Conservation (phyloP, 2,329 filamentous ascomycete genomes). For the Sporothrix inflata region DNA sequence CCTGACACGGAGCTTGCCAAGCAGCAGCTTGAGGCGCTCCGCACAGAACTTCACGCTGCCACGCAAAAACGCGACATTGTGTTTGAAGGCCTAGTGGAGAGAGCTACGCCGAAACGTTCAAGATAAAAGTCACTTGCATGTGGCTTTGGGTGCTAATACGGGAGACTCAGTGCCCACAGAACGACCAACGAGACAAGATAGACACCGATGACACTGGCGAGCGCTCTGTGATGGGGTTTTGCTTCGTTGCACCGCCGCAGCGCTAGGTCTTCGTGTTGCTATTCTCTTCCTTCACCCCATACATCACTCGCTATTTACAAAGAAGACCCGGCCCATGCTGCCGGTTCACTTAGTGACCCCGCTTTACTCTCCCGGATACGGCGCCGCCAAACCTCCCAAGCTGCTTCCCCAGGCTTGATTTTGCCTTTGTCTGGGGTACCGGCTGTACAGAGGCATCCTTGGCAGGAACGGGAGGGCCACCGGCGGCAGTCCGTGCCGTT, state of each 20-base stretch:
- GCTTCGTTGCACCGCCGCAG: neutral
- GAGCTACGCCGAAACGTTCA: constrained; percentile 53
- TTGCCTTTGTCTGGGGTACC: constrained; percentile 59
- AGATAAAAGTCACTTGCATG: neutral
- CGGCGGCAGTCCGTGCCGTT: constrained; percentile 33
- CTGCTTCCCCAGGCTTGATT: constrained; percentile 66
- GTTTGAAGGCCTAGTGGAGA: constrained; percentile 73
- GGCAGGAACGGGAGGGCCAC: constrained; percentile 10
- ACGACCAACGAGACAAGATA: no score
- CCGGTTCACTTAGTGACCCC: constrained; percentile 43
- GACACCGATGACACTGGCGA: no score
- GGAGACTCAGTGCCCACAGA: neutral
- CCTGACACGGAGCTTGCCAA: constrained; percentile 70
- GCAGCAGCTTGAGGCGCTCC: constrained; percentile 68
- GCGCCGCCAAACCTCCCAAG: constrained; percentile 74
- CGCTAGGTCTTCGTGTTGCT: neutral
- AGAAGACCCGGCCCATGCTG: neutral
- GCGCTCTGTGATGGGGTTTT: neutral
- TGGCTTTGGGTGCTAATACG: neutral
- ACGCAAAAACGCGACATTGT: constrained; percentile 68
- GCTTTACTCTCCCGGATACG: constrained; percentile 65
- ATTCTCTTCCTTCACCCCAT: neutral
- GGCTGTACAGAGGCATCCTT: constrained; percentile 54
- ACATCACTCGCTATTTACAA: neutral
- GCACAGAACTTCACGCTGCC: constrained; percentile 64